phyloP scores from a whole-genome alignment of 1,284 basidiomycete genomes.

The Cryptococcus sp. region DNA sequence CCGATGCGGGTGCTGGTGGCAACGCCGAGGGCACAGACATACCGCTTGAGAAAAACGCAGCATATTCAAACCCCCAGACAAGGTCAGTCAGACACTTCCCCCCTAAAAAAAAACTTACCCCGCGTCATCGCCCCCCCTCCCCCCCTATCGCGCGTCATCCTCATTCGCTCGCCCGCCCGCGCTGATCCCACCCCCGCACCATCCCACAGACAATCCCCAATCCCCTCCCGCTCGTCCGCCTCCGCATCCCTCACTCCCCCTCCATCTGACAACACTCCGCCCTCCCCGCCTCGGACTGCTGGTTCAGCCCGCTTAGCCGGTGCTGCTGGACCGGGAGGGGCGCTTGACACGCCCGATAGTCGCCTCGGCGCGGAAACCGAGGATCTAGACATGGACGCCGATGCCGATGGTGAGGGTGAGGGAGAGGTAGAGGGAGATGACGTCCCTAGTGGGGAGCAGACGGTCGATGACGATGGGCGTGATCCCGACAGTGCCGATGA shows the following conservation, averaged over 20 bases:
- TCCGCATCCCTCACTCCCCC: slow-evolving; percentile 17
- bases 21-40: no score
- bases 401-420: slow-evolving; percentile 2
- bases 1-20: not conserved
- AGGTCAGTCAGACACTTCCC: not conserved
- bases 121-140: not conserved
- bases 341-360: not conserved
- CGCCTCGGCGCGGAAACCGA: not conserved
- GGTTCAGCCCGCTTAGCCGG: no score
- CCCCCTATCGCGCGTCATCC: no score
- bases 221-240: no score
- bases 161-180: no score
- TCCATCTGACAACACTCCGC: slow-evolving; percentile 7
- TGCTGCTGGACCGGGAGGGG: not conserved
- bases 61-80: no score
- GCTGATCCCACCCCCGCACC: no score
- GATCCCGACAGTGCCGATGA: slow-evolving; percentile 1
- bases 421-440: not conserved
- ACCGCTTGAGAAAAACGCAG: no score
- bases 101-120: not conserved
- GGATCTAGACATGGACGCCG: not conserved
- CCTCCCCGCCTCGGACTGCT: no score
- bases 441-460: not conserved
- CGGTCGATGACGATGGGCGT: not conserved
- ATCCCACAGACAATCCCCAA: no score